These are phyloP conservation scores for Citrullus amarus DNA, from an alignment of 306 rosid genomes.

Conservation along the genomic window DNA sequence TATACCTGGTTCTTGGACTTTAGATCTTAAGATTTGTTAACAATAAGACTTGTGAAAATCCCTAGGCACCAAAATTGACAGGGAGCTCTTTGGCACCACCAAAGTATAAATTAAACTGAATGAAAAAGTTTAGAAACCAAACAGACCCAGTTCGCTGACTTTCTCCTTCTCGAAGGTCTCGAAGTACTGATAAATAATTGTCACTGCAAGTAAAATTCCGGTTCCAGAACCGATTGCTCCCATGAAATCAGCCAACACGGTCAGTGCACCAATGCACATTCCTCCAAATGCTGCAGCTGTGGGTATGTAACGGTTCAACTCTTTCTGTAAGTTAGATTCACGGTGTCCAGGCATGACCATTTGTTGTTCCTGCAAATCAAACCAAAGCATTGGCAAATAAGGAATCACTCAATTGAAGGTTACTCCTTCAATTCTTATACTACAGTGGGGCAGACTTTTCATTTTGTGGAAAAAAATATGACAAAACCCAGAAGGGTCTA, in stretches of 20 bases:
- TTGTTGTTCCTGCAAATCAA: conserved; percentile 79
- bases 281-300: conserved; percentile 98
- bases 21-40: neutral
- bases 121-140: conserved; percentile 45
- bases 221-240: conserved; percentile 97
- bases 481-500: neutral
- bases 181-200: conserved; percentile 86
- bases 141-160: conserved; percentile 90
- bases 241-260: conserved; percentile 93
- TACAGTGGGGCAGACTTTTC: neutral
- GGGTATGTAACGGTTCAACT: conserved; percentile 87
- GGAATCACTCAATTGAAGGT: neutral
- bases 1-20: neutral
- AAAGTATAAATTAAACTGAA: neutral
- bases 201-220: conserved; percentile 82
- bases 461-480: neutral
- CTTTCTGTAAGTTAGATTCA: conserved; percentile 85
- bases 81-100: conserved; percentile 11
- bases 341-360: conserved; percentile 99
- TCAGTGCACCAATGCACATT: conserved; percentile 82
- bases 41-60: neutral
- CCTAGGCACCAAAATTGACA: conserved; percentile 11
- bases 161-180: conserved; percentile 96
- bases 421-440: no score
- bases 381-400: neutral